phyloP scores from a whole-genome alignment of 2,329 filamentous ascomycete species.

The Aspergillus novoparasiticus region DNA sequence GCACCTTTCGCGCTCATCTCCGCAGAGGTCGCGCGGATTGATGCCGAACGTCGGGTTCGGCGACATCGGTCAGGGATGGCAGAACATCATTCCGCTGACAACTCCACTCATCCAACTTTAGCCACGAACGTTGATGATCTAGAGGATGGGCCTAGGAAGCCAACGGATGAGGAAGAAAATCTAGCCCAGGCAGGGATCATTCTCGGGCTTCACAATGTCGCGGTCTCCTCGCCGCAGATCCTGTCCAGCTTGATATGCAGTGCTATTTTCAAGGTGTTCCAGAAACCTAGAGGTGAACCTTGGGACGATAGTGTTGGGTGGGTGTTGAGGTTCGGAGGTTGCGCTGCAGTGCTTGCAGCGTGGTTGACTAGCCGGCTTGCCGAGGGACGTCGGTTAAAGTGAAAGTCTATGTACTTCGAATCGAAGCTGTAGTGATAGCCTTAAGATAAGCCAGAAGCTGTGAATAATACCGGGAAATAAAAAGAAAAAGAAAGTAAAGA shows the following conservation, averaged over 20 bases:
- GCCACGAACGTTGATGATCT: constrained; percentile 21
- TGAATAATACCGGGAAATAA: not conserved
- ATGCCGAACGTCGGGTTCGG: constrained; percentile 63
- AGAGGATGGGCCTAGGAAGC: constrained; percentile 31
- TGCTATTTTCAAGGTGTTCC: constrained; percentile 78
- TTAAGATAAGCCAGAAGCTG: not conserved
- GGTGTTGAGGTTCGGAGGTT: constrained; percentile 80
- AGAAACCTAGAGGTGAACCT: constrained; percentile 81
- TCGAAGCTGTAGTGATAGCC: not conserved
- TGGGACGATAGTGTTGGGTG: constrained; percentile 87
- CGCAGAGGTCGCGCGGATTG: constrained; percentile 82
- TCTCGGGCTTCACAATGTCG: constrained; percentile 93
- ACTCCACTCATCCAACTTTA: constrained; percentile 1
- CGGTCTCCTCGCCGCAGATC: constrained; percentile 88
- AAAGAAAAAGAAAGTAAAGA: too few relatives aligned
- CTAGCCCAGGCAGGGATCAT: constrained; percentile 85
- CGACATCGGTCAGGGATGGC: constrained; percentile 42
- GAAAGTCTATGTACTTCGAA: not conserved
- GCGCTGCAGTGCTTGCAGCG: constrained; percentile 75
- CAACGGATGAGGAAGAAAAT: constrained; percentile 48
- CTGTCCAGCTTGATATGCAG: constrained; percentile 83
- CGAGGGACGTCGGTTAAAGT: constrained; percentile 52
- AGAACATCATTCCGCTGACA: constrained; percentile 6
- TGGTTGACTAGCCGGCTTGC: constrained; percentile 69
- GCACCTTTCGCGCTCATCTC: constrained; percentile 94